Base-by-base conservation (phyloP, 768 basidiomycete genomes). In the Amanita pseudoporphyria region DNA sequence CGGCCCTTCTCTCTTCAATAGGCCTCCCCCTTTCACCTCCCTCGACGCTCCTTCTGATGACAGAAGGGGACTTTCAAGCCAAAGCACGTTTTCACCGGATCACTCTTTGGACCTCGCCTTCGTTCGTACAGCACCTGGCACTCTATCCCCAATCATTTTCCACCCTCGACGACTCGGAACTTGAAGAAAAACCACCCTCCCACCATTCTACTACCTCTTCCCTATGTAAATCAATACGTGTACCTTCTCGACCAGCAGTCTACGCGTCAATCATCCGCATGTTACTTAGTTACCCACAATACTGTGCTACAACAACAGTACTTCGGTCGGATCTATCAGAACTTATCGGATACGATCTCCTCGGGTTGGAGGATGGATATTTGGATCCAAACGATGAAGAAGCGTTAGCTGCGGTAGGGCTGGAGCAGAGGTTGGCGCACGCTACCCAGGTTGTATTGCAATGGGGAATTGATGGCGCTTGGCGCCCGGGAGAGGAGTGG, bases 201-300 rank as follows among this genome's bases (percentile, higher is more conserved):
- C 53, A 60, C 52, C 31, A 6, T 31, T 45, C 44, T 45, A 43
- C 52, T 44, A 26, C 28, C 40, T 52, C 55, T 4, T 49, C 56
- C n/a, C 45, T 49, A 14, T 58, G 55, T 47, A 19, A 53, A 14
- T 47, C 50, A 12, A 56, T 66, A 22, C 60, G 58, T 35, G 56
- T 64, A 6, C 66, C 66, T 38, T 48, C 54, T 22, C 62, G 56
- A 22, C 41, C 60, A 10, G 63, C 64, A n/a, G 58, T 66, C 5
- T 69, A 64, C 44, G 63, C 64, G 4, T 68, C 67, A 2, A 43
- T 68, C 48, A 18, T 69, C 7, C 62, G 67, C 42, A 56, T 63
- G 48, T 65, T 68, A 61, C 50, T 53, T 24, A 36, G 24, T 22
- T 67, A 67, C 55, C 51, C 58, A 10, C 52, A 46, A 35, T 54